phyloP scores from a whole-genome alignment of 2,329 filamentous ascomycete species.

The Lachnellula subtilissima region DNA sequence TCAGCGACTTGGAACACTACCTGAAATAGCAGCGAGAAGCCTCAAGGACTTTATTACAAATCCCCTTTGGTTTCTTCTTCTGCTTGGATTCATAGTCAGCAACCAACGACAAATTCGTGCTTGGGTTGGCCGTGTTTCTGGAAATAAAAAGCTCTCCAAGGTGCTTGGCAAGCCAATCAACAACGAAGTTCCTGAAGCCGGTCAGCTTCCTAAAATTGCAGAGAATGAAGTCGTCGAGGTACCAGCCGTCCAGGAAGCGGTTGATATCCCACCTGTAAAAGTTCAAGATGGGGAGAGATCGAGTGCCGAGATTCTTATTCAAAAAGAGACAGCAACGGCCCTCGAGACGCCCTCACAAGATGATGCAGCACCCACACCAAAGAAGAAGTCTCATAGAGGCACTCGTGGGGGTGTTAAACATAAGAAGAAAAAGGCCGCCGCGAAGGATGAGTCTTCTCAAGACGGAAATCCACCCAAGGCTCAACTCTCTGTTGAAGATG shows the following conservation, averaged over 20 bases:
- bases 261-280: not conserved
- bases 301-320: not conserved
- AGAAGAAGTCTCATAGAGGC: slow-evolving; percentile 64
- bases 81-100: slow-evolving; percentile 27
- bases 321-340: not conserved
- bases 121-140: slow-evolving; percentile 31
- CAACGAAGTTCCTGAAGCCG: not conserved
- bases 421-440: slow-evolving; percentile 44
- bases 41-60: slow-evolving; percentile 53
- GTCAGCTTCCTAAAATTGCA: slow-evolving; percentile 2
- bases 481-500: slow-evolving; percentile 51
- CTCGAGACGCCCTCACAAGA: slow-evolving; percentile 19
- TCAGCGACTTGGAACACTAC: slow-evolving; percentile 47
- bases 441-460: slow-evolving; percentile 14
- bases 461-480: slow-evolving; percentile 38
- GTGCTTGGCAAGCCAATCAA: slow-evolving; percentile 13
- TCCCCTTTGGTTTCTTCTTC: slow-evolving; percentile 36
- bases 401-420: slow-evolving; percentile 68
- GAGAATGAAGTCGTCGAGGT: slow-evolving; percentile 11
- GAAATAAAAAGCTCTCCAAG: slow-evolving; percentile 21
- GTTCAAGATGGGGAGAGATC: not conserved
- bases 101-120: slow-evolving; percentile 24
- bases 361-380: slow-evolving; percentile 15
- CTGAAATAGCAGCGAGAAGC: slow-evolving; percentile 45
- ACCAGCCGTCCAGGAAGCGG: slow-evolving; percentile 1